A percentile compares a stretch with the other conserved stretches of the same genome.
phyloP scores from a whole-genome alignment of 768 basidiomycete species.

The Boletales sp. region DNA sequence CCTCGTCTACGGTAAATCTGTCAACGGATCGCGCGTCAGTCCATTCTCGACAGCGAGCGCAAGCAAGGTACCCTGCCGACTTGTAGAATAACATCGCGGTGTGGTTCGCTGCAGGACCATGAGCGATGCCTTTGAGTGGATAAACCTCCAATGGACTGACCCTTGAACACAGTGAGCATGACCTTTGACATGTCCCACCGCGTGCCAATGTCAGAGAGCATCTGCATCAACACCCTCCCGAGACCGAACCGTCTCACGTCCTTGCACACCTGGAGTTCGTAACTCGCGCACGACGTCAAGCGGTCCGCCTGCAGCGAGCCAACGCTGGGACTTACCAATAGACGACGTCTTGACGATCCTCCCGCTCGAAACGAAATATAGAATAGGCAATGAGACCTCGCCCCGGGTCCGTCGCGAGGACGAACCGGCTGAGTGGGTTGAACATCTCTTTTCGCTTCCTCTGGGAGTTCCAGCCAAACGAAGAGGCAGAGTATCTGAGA shows the following conservation, averaged over 20 bases:
- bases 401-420: constrained; percentile 36
- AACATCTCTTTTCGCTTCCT: constrained; percentile 62
- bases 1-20: constrained; percentile 54
- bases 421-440: constrained; percentile 54
- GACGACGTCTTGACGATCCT: constrained; percentile 53
- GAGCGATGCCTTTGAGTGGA: background rate
- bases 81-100: constrained; percentile 51
- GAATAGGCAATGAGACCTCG: constrained; percentile 36
- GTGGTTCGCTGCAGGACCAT: constrained; percentile 39
- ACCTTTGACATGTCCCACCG: constrained; percentile 62
- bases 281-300: constrained; percentile 40
- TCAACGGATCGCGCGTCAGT: constrained; percentile 3
- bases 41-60: background rate
- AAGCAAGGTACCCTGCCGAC: constrained; percentile 44
- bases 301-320: background rate
- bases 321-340: constrained; percentile 57
- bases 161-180: constrained; percentile 73
- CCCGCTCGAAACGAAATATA: constrained; percentile 75
- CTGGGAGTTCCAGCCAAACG: constrained; percentile 62
- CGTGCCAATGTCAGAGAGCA: constrained; percentile 47
- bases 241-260: constrained; percentile 49
- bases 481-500: constrained; percentile 52
- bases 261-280: constrained; percentile 67
- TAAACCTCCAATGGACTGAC: constrained; percentile 34
- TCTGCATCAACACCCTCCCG: constrained; percentile 51